A percentile compares a stretch with the other conserved stretches of the same genome.
Conservation (phyloP, 768 basidiomycete species). For the Leccinum variicolor region DNA sequence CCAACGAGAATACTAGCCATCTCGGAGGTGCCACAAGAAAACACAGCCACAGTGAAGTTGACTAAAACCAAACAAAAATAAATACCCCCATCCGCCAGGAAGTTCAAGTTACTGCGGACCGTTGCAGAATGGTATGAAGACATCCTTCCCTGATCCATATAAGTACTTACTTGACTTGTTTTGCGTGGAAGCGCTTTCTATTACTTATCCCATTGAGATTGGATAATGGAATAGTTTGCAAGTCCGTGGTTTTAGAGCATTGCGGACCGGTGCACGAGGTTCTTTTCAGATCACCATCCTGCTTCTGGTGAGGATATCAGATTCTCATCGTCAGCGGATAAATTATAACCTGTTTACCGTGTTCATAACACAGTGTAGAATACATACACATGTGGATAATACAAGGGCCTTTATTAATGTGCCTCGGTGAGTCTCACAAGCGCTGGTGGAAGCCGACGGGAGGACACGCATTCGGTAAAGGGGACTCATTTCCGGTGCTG, state of each 20-base stretch:
- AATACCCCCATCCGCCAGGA: conserved; percentile 2
- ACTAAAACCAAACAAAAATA: conserved; percentile 6
- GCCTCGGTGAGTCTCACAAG: background rate
- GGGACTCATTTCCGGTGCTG: background rate
- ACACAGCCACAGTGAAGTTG: background rate
- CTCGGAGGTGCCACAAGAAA: background rate
- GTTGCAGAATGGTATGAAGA: background rate
- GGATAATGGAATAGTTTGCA: background rate
- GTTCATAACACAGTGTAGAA: background rate
- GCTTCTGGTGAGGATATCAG: background rate
- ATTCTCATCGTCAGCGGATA: background rate
- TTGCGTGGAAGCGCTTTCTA: background rate
- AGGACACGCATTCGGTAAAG: background rate
- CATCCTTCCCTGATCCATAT: background rate
- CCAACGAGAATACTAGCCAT: conserved; percentile 18
- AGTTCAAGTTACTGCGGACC: too few species aligned
- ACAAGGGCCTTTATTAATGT: background rate
- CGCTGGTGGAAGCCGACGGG: background rate
- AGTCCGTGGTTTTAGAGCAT: background rate
- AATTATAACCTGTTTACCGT: background rate
- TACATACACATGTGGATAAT: background rate
- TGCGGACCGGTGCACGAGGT: background rate
- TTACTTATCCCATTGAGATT: background rate
- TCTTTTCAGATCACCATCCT: background rate
- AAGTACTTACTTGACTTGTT: background rate